These are phyloP conservation scores for Trametes elegans DNA, from an alignment of 768 basidiomycete species.

Conservation along the genomic window DNA sequence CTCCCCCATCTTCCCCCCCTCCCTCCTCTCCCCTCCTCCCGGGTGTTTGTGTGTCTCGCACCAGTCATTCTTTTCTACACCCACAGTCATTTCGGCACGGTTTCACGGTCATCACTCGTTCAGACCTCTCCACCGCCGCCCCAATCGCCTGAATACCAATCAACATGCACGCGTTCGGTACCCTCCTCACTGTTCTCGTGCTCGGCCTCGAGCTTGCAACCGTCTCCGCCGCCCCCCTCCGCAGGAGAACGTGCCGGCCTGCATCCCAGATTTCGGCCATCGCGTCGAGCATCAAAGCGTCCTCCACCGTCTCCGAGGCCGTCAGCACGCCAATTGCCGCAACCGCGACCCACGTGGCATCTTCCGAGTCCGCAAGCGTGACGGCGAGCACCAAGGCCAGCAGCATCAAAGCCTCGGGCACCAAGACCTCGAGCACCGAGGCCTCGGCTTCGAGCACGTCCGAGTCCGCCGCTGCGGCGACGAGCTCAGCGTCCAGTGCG, in stretches of 20 bases:
- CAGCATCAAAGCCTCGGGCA: not conserved
- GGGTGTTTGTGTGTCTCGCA: constrained; percentile 12
- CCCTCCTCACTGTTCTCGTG: constrained; percentile 15
- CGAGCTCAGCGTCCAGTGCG: not conserved
- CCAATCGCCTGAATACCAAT: not conserved
- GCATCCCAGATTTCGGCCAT: not conserved
- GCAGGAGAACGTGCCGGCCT: constrained; percentile 10
- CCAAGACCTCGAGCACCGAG: not conserved
- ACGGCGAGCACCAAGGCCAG: not conserved
- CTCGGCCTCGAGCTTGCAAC: constrained; percentile 9
- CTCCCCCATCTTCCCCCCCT: not conserved
- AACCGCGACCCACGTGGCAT: not conserved
- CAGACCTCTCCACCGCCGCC: not conserved
- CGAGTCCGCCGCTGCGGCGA: not conserved
- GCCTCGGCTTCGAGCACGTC: too few species aligned
- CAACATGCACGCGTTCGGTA: constrained; percentile 14
- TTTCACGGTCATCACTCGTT: constrained; percentile 6
- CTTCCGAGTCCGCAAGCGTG: not conserved
- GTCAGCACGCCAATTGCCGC: not conserved
- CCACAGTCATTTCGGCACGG: constrained; percentile 16
- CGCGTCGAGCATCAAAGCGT: not conserved
- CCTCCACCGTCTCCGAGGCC: not conserved
- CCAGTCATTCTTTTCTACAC: constrained; percentile 17
- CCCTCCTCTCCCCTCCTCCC: constrained; percentile 1
- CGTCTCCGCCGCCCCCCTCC: constrained; percentile 12